Evolutionary conservation across 495 filamentous ascomycete species (phyloP).

Genomic region (Choiromyces venosus): DNA sequence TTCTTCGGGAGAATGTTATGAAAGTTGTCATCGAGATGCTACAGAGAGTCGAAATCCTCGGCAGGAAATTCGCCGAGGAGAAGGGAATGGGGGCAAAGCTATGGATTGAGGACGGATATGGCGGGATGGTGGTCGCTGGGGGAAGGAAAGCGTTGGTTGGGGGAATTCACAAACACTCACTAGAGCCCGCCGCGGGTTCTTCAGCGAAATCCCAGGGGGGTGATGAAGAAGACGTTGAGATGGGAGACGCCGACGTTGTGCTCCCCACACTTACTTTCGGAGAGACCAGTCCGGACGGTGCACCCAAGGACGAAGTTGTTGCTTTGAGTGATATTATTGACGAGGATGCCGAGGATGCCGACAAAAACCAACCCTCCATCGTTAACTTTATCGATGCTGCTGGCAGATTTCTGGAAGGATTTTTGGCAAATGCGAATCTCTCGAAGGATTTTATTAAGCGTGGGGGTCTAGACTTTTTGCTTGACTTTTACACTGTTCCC

Average conservation of each 20-base stretch:
- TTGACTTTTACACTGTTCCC: conserved; percentile 74
- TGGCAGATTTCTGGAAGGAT: conserved; percentile 67
- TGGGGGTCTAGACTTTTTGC: conserved; percentile 74
- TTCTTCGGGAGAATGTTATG: conserved; percentile 70
- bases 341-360: conserved; percentile 39
- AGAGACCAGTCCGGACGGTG: conserved; percentile 28
- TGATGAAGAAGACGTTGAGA: conserved; percentile 53
- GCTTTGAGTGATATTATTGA: conserved; percentile 49
- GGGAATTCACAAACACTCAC: background rate
- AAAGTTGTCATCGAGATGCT: conserved; percentile 78
- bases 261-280: conserved; percentile 30
- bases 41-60: conserved; percentile 64
- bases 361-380: conserved; percentile 47
- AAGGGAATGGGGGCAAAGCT: conserved; percentile 73
- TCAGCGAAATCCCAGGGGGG: conserved; percentile 43
- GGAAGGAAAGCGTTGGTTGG: conserved; percentile 43
- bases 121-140: conserved; percentile 53
- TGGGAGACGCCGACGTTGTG: conserved; percentile 50
- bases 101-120: conserved; percentile 54
- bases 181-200: conserved; percentile 36
- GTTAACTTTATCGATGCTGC: conserved; percentile 68
- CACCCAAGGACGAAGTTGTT: conserved; percentile 34
- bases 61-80: conserved; percentile 59
- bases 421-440: conserved; percentile 69
- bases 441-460: conserved; percentile 69